Percentiles rank a stretch among this genome's conserved stretches.
Conservation (phyloP, 1,284 basidiomycete genomes). For the Cryptococcus deneoformans region DNA sequence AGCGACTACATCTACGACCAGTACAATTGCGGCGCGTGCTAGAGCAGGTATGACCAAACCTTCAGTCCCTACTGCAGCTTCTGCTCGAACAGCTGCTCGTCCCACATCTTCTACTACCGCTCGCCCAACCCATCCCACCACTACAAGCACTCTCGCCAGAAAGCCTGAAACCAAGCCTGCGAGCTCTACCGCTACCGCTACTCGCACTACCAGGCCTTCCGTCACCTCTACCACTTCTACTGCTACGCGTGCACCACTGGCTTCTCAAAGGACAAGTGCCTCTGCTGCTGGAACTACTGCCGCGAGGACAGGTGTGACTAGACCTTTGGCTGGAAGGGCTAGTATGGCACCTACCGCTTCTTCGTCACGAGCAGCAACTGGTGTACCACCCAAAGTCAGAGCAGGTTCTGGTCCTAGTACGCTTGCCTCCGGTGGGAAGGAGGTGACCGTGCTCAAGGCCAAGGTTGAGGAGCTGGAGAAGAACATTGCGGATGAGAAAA, state of each 20-base stretch:
- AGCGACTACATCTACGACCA: conserved; percentile 3
- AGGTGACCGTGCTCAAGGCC: conserved; percentile 12
- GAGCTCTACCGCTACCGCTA: background rate
- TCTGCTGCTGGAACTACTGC: background rate
- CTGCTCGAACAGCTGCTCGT: background rate
- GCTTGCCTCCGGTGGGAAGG: conserved; percentile 6
- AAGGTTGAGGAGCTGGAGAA: conserved; percentile 24
- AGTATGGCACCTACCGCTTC: conserved; percentile 10
- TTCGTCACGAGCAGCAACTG: background rate
- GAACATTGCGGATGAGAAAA: conserved; percentile 15
- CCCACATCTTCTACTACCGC: background rate
- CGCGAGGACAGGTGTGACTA: conserved; percentile 2
- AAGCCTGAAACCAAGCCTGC: conserved; percentile 1
- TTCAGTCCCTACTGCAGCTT: background rate
- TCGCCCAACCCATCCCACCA: background rate
- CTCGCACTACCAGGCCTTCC: background rate
- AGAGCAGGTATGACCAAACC: background rate
- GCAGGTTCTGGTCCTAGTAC: conserved; percentile 11
- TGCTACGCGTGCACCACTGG: background rate
- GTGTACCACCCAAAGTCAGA: conserved; percentile 2
- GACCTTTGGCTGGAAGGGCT: conserved; percentile 7
- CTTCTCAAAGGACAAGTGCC: background rate
- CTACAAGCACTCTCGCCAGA: background rate
- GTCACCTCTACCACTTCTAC: background rate
- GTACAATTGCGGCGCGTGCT: background rate